Evolutionary conservation across 352 stramenopile species (phyloP).

Genomic region (Pythium biforme): DNA sequence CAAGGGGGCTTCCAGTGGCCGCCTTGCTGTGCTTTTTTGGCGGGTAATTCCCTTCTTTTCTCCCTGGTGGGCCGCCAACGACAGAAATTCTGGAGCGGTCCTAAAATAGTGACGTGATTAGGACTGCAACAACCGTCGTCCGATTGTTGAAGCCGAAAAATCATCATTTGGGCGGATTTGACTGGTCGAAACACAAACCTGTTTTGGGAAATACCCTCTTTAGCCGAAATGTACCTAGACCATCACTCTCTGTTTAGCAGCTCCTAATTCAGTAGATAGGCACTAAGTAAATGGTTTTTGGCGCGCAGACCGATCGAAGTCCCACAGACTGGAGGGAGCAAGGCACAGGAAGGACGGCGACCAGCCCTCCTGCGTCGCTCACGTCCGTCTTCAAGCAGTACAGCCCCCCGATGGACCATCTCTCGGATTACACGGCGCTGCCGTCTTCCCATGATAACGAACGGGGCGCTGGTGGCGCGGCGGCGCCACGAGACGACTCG

Average conservation of each 20-base stretch:
- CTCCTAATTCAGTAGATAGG: too few relatives aligned
- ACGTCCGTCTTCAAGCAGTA: too few relatives aligned
- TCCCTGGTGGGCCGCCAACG: not conserved
- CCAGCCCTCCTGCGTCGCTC: not conserved
- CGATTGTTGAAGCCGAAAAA: slow-evolving; percentile 16
- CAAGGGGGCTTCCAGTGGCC: slow-evolving; percentile 13
- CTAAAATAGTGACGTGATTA: slow-evolving; percentile 18
- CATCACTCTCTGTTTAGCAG: too few relatives aligned
- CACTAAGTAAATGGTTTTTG: too few relatives aligned
- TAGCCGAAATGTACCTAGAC: slow-evolving; percentile 3
- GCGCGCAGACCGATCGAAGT: too few relatives aligned
- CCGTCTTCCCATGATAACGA: slow-evolving; percentile 24
- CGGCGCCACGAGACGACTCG: not conserved
- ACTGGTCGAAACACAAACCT: not conserved
- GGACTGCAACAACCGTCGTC: slow-evolving; percentile 7
- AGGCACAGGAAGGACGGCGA: not conserved
- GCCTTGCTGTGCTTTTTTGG: not conserved
- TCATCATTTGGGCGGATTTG: not conserved
- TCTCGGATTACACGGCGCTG: slow-evolving; percentile 33
- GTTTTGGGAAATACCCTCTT: too few relatives aligned
- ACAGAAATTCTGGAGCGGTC: slow-evolving; percentile 3
- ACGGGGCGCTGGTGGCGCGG: not conserved
- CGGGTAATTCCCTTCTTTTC: slow-evolving; percentile 6
- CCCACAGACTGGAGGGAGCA: not conserved
- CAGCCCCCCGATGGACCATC: slow-evolving; percentile 23